phyloP scores from a whole-genome alignment of 2,329 filamentous ascomycete species.

The Epichloe baconii region DNA sequence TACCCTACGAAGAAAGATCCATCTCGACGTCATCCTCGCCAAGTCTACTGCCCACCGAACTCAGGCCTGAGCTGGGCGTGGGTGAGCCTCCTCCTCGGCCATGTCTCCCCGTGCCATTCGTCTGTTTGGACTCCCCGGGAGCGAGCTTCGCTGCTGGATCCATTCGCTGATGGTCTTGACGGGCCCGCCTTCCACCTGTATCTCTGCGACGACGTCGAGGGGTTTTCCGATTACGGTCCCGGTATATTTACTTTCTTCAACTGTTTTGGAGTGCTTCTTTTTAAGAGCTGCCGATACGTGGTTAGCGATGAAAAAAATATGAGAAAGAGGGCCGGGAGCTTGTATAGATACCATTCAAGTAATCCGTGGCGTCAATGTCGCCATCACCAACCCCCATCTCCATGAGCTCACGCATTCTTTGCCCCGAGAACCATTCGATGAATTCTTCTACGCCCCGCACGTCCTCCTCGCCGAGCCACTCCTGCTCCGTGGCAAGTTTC shows the following conservation, averaged over 20 bases:
- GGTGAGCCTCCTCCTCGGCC: slow-evolving; percentile 24
- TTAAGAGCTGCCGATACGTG: slow-evolving; percentile 49
- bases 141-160: slow-evolving; percentile 19
- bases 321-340: too few species aligned
- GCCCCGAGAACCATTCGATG: slow-evolving; percentile 63
- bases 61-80: slow-evolving; percentile 41
- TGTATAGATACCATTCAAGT: slow-evolving; percentile 42
- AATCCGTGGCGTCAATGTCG: slow-evolving; percentile 53
- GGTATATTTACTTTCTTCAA: slow-evolving; percentile 73
- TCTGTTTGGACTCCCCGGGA: slow-evolving; percentile 3
- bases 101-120: slow-evolving; percentile 5
- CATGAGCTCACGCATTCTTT: slow-evolving; percentile 65
- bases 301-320: background rate
- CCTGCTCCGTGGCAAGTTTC: slow-evolving; percentile 52
- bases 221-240: slow-evolving; percentile 70
- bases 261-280: slow-evolving; percentile 83
- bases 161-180: slow-evolving; percentile 24
- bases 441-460: slow-evolving; percentile 66
- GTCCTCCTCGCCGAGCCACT: slow-evolving; percentile 62
- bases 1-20: slow-evolving; percentile 25
- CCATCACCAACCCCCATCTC: slow-evolving; percentile 65
- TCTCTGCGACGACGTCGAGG: slow-evolving; percentile 50
- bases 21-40: slow-evolving; percentile 36
- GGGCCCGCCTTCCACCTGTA: slow-evolving; percentile 65
- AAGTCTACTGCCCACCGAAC: slow-evolving; percentile 28